phyloP scores from a whole-genome alignment of 139 green algal species.

The Chlorella vulgaris region DNA sequence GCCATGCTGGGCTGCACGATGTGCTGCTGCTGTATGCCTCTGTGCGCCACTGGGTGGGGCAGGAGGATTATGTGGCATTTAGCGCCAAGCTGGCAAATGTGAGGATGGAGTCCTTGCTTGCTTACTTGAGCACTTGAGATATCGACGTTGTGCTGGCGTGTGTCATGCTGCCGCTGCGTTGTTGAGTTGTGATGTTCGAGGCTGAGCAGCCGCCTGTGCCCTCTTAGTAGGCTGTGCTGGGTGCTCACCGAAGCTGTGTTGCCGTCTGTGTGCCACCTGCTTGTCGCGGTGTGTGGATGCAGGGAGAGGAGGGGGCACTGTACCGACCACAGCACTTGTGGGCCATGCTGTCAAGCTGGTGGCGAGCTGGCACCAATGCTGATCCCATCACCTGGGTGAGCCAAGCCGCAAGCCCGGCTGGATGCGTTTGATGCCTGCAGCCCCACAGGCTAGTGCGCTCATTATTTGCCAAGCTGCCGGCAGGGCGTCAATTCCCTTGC shows the following conservation, averaged over 20 bases:
- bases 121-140: background rate
- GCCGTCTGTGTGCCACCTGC: background rate
- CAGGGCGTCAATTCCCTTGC: too few relatives aligned
- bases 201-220: too few relatives aligned
- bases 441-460: too few relatives aligned
- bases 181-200: too few relatives aligned
- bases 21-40: constrained; percentile 34
- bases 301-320: constrained; percentile 16
- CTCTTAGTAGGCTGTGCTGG: too few relatives aligned
- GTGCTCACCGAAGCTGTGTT: too few relatives aligned
- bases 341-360: constrained; percentile 21
- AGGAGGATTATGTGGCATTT: constrained; percentile 20
- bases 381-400: background rate
- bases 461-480: too few relatives aligned
- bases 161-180: background rate
- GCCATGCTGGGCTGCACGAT: constrained; percentile 34
- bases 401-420: background rate
- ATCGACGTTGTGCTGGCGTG: background rate
- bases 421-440: too few relatives aligned
- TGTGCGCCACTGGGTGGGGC: constrained; percentile 14
- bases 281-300: background rate
- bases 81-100: constrained; percentile 15
- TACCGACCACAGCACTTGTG: constrained; percentile 19
- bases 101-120: background rate
- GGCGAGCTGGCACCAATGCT: background rate